A percentile compares a stretch with the other conserved stretches of the same genome.
Evolutionary conservation across 2,329 filamentous ascomycete species (phyloP).

Genomic region (Colletotrichum chrysophilum): DNA sequence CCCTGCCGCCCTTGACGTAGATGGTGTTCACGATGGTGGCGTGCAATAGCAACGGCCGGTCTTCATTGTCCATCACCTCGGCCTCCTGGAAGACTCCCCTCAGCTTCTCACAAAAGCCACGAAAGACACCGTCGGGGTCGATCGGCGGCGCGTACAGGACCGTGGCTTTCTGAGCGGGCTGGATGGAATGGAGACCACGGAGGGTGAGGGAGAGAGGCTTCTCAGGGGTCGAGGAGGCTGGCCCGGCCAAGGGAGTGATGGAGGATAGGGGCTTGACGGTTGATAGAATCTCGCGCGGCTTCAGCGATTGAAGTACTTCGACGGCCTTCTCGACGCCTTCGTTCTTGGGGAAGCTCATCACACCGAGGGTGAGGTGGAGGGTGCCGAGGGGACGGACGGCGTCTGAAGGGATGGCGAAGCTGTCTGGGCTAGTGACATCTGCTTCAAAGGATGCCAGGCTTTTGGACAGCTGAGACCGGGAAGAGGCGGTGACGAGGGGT

Average conservation of each 20-base stretch:
- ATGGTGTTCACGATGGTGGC: conserved; percentile 88
- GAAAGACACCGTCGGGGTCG: conserved; percentile 57
- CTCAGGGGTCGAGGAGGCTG: not conserved
- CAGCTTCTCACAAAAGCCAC: conserved; percentile 63
- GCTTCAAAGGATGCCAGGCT: conserved; percentile 67
- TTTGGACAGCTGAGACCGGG: conserved; percentile 67
- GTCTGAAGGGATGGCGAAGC: conserved; percentile 61
- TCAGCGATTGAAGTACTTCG: conserved; percentile 41
- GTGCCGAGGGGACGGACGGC: conserved; percentile 81
- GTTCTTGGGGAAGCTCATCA: conserved; percentile 73
- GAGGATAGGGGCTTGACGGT: conserved; percentile 20
- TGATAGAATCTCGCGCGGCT: conserved; percentile 44
- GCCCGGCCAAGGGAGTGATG: conserved; percentile 22
- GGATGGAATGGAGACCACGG: conserved; percentile 66
- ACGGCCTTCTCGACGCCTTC: conserved; percentile 48
- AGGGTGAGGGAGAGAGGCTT: conserved; percentile 49
- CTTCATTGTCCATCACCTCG: conserved; percentile 62
- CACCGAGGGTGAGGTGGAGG: conserved; percentile 84
- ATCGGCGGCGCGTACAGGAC: conserved; percentile 70
- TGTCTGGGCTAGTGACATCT: conserved; percentile 54
- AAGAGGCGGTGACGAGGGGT: conserved; percentile 68
- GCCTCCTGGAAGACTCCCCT: conserved; percentile 57
- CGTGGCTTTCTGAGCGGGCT: conserved; percentile 53
- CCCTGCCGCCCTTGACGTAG: conserved; percentile 61
- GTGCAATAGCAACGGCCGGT: conserved; percentile 74